phyloP scores from a whole-genome alignment of 2,329 filamentous ascomycete genomes.

The Diatrype stigma region DNA sequence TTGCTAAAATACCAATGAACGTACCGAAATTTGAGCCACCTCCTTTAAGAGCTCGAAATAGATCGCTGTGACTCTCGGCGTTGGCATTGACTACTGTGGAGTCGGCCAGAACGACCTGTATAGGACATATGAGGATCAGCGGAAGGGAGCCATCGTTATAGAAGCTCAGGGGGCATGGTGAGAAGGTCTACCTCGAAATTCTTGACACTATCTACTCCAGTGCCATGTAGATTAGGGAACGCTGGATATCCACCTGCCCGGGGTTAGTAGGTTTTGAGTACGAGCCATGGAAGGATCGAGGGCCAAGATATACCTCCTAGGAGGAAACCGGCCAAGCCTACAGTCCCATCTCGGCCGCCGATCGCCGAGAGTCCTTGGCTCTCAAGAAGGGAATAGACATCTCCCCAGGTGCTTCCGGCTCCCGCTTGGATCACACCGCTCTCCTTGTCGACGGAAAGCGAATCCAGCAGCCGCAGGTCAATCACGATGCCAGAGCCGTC shows the following conservation, averaged over 20 bases:
- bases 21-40: constrained; percentile 17
- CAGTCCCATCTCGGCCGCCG: constrained; percentile 12
- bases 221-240: constrained; percentile 14
- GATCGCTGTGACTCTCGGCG: constrained; percentile 5
- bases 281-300: not conserved
- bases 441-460: constrained; percentile 1
- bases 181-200: constrained; percentile 16
- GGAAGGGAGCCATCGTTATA: not conserved
- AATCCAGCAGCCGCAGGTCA: constrained; percentile 9
- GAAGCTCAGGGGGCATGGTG: no score
- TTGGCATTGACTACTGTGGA: constrained; percentile 13
- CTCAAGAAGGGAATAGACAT: constrained; percentile 13
- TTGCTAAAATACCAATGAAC: not conserved
- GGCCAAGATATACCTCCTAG: constrained; percentile 9
- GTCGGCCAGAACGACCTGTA: constrained; percentile 12
- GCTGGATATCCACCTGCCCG: constrained; percentile 11
- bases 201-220: constrained; percentile 11
- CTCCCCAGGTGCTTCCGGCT: constrained; percentile 8
- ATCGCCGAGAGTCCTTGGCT: constrained; percentile 5
- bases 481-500: constrained; percentile 13
- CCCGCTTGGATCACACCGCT: constrained; percentile 6
- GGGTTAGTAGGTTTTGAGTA: not conserved
- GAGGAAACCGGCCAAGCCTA: constrained; percentile 14
- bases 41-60: constrained; percentile 15
- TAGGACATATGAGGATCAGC: not conserved